These are phyloP conservation scores for Phytophthora sojae DNA, from an alignment of 352 stramenopile species.

Conservation along the genomic window DNA sequence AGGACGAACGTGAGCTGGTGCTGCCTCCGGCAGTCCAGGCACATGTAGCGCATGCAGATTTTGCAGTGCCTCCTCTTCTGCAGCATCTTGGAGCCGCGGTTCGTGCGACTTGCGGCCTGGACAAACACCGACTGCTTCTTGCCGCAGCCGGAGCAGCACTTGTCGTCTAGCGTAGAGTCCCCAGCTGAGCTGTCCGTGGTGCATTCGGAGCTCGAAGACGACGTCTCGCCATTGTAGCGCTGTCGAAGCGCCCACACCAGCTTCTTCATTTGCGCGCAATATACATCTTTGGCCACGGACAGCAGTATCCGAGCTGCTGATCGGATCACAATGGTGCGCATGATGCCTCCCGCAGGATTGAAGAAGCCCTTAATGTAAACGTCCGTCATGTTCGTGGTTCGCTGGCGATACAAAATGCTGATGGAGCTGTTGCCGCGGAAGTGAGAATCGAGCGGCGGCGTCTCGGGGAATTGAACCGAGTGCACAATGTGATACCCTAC, in stretches of 20 bases:
- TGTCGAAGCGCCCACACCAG: slow-evolving; percentile 57
- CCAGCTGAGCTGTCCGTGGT: slow-evolving; percentile 10
- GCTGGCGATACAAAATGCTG: slow-evolving; percentile 66
- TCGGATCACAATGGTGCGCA: slow-evolving; percentile 44
- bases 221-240: slow-evolving; percentile 19
- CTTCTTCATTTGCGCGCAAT: slow-evolving; percentile 74
- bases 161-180: slow-evolving; percentile 14
- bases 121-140: slow-evolving; percentile 40
- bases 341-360: slow-evolving; percentile 43
- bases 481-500: slow-evolving; percentile 55
- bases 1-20: slow-evolving; percentile 45
- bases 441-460: slow-evolving; percentile 40
- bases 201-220: slow-evolving; percentile 23
- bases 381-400: slow-evolving; percentile 53
- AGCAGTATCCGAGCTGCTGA: slow-evolving; percentile 46
- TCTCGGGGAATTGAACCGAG: slow-evolving; percentile 55
- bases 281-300: slow-evolving; percentile 41
- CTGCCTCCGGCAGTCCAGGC: slow-evolving; percentile 54
- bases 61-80: slow-evolving; percentile 42
- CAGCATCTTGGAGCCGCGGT: slow-evolving; percentile 27
- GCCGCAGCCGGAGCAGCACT: slow-evolving; percentile 30
- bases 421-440: slow-evolving; percentile 64
- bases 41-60: slow-evolving; percentile 56
- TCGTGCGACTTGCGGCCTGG: slow-evolving; percentile 27
- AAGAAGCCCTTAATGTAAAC: slow-evolving; percentile 63